Conservation (phyloP, 1,139 yeast genomes). For the Suhomyces bokatorum region DNA sequence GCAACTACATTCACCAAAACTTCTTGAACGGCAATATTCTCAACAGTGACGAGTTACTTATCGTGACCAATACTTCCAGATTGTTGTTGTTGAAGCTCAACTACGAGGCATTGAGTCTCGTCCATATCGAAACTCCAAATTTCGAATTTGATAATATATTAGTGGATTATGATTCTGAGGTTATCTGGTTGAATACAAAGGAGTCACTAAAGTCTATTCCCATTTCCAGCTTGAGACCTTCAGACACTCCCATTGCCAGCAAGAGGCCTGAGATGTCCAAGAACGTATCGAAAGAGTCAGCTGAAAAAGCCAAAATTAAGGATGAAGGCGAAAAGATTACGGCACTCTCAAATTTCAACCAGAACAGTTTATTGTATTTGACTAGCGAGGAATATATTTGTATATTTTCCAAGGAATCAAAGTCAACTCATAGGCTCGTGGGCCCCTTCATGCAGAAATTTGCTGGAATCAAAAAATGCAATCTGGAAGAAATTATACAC, state of each 20-base stretch:
- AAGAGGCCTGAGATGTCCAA: conserved; percentile 1
- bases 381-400: conserved; percentile 19
- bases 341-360: not conserved
- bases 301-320: not conserved
- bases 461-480: conserved; percentile 37
- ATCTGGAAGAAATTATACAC: conserved; percentile 29
- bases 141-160: conserved; percentile 20
- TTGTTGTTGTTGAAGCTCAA: conserved; percentile 33
- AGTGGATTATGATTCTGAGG: conserved; percentile 25
- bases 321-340: not conserved
- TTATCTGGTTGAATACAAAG: conserved; percentile 12
- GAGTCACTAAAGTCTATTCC: conserved; percentile 1
- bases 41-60: conserved; percentile 39
- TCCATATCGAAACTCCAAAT: conserved; percentile 20
- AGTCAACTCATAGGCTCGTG: conserved; percentile 20
- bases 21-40: conserved; percentile 44
- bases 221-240: conserved; percentile 6
- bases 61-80: conserved; percentile 46
- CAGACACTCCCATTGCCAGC: not conserved
- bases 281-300: not conserved
- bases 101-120: conserved; percentile 26
- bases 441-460: conserved; percentile 37
- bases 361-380: conserved; percentile 6
- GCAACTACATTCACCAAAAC: conserved; percentile 45
- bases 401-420: conserved; percentile 19